phyloP scores from a whole-genome alignment of 768 basidiomycete species.

The Neoboletus brunneissimus region DNA sequence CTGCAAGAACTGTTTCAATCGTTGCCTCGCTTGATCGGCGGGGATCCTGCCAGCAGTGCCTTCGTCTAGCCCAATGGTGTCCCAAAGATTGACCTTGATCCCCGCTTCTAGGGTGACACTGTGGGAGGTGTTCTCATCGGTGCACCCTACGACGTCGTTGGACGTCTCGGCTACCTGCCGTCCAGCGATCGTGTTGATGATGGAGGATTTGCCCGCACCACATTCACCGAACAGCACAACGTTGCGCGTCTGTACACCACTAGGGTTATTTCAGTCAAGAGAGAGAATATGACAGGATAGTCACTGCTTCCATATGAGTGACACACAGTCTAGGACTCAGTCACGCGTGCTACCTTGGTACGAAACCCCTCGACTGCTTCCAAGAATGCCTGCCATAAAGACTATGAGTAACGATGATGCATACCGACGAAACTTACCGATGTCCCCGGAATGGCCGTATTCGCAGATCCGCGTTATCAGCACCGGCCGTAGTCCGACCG shows the following conservation, averaged over 20 bases:
- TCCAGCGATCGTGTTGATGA: constrained; percentile 37
- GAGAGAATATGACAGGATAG: background rate
- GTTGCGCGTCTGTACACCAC: constrained; percentile 22
- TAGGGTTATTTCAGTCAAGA: background rate
- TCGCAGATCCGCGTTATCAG: background rate
- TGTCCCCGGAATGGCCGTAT: background rate
- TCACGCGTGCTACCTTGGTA: background rate
- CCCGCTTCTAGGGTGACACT: constrained; percentile 11
- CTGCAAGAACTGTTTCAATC: constrained; percentile 29
- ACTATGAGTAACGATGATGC: background rate
- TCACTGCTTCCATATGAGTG: constrained; percentile 8
- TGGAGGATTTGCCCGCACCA: constrained; percentile 39
- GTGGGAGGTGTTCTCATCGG: constrained; percentile 23
- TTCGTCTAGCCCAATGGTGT: constrained; percentile 37
- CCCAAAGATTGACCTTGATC: constrained; percentile 29
- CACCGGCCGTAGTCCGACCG: background rate
- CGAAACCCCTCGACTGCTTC: background rate
- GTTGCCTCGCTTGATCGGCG: constrained; percentile 13
- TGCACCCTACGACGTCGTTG: constrained; percentile 30
- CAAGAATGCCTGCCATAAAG: background rate
- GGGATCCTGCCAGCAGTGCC: constrained; percentile 21
- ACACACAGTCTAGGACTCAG: too few species aligned
- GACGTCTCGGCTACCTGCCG: constrained; percentile 25
- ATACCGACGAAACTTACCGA: constrained; percentile 5
- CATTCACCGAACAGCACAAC: constrained; percentile 36